Evolutionary conservation across 164 flowering plant species (phyloP), one percentile per base, ranked within the genome.

Genomic region (Berberis vulgaris): DNA sequence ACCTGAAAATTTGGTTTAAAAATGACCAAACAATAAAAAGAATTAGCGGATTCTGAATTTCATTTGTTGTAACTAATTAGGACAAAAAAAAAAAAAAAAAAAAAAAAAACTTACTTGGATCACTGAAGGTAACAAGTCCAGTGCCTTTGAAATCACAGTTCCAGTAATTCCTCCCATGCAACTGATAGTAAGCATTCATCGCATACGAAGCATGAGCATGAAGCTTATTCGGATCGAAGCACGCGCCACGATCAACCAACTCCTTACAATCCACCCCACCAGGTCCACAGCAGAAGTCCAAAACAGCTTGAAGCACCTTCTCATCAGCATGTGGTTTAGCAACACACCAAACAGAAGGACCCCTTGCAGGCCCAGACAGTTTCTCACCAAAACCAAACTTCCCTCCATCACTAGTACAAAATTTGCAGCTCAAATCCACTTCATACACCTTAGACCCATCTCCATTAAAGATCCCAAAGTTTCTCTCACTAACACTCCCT

Each of bases 101-200:
- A 40, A 1, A 5, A 58, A 9, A 26, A 39, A 2, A 70, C 84
- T 78, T 75, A 85, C 93, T 84, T 47, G 93, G 88, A 72, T 87
- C 88, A 54, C 74, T 76, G 75, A 82, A 83, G 63, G 89, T 83
- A 40, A 82, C 85, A 49, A 86, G 79, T 0, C 84, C 92, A 60
- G 82, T 76, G 66, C 85, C 86, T 64, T 81, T 82, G 79, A 87
- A 87, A 43, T 83, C 84, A 65, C 89, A 83, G 71, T 83, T 83
- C 86, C 88, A 83, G 62, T 85, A 82, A 63, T 83, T 87, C 73
- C 87, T 76, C 43, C 89, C 89, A 69, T 84, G 86, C 87, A 81
- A 83, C 70, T 85, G 87, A 54, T 84, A 85, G 50, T 87, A 86
- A 3, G 73, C 74, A 76, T 86, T 86, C 87, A 86, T 83, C 65